phyloP scores from a whole-genome alignment of 2,329 filamentous ascomycete genomes.

The Colletotrichum limetticola region DNA sequence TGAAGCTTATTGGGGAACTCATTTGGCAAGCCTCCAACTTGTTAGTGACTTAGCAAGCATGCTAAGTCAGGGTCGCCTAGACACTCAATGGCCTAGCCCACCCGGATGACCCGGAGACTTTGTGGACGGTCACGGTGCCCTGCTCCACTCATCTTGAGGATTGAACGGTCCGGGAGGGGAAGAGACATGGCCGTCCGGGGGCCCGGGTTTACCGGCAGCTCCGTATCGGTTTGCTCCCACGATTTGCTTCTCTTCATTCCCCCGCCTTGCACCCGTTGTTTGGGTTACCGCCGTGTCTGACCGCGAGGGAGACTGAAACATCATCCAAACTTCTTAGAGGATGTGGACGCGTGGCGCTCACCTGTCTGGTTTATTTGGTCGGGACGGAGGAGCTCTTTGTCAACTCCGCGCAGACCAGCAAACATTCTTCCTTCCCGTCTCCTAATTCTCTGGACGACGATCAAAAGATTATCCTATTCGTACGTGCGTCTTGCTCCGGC shows the following conservation, averaged over 20 bases:
- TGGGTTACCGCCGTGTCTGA: slow-evolving; percentile 26
- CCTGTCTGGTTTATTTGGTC: slow-evolving; percentile 16
- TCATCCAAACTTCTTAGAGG: slow-evolving; percentile 18
- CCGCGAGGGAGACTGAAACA: slow-evolving; percentile 23
- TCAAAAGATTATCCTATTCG: no score
- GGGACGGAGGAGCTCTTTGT: background rate
- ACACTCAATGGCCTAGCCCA: background rate
- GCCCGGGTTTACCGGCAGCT: slow-evolving; percentile 9
- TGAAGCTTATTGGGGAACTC: slow-evolving; percentile 16
- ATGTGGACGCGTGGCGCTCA: slow-evolving; percentile 21
- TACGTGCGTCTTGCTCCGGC: background rate
- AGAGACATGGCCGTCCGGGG: slow-evolving; percentile 8
- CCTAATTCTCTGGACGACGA: background rate
- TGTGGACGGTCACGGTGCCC: background rate
- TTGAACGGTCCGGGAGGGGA: slow-evolving; percentile 18
- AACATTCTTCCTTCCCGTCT: background rate
- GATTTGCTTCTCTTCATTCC: background rate
- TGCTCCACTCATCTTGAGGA: background rate
- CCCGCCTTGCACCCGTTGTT: slow-evolving; percentile 10
- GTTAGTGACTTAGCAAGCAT: slow-evolving; percentile 3
- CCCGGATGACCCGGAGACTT: slow-evolving; percentile 9
- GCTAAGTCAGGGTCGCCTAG: slow-evolving; percentile 13
- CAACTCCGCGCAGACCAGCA: background rate
- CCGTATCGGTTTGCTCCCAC: slow-evolving; percentile 7
- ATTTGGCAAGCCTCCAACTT: slow-evolving; percentile 7